Base-by-base conservation (phyloP, 208 protist species). In the Herpetomonas samuelpessoai region DNA sequence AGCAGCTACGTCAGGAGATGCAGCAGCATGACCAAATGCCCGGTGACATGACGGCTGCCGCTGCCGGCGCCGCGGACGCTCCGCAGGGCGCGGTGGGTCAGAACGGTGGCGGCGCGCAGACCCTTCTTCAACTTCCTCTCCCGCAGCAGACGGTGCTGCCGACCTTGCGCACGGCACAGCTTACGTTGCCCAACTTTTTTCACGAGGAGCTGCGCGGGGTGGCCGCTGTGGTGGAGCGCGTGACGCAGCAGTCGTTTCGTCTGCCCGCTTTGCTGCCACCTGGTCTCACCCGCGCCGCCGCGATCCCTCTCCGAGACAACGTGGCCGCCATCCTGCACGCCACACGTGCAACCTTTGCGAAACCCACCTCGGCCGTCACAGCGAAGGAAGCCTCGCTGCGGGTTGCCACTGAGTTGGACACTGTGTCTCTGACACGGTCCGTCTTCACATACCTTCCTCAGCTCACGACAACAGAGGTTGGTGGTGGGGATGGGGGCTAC, bases 201-300 rank as follows among this genome's bases (percentile, higher is more conserved):
- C 49, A 68, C 31, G 89, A 95, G 63, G 81, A 92, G 66, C 73
- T 95, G 39, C 62, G 65, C 1, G 74, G 61, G 24, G 47, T 95
- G 44, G 65, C 76, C 48, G 86, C 79, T 27, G 59, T 73, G 31
- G 48, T 89, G 57, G 85, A 95, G 41, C 62, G 80, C 31, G 73
- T 95, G 54, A 90, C 81, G 24, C 65, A 84, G 48, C 86, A 92
- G 65, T 79, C 77, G 29, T 92, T 95, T 53, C 57, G 57, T 41
- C 45, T 55, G 6, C 68, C 68, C 24, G 45, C 45, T 28, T 47
- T 67, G 10, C 63, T n/a, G 61, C 61, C 39, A 51, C 57, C 39
- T 45, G 64, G 2, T n/a, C 57, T 7, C 57, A 51, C 38, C 29
- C 24, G 29, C 56, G 53, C 16, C n/a, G 44, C 24, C 28, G 41